Evolutionary conservation across 441 rosid genomes (phyloP).

Genomic region (Gossypium davidsonii): DNA sequence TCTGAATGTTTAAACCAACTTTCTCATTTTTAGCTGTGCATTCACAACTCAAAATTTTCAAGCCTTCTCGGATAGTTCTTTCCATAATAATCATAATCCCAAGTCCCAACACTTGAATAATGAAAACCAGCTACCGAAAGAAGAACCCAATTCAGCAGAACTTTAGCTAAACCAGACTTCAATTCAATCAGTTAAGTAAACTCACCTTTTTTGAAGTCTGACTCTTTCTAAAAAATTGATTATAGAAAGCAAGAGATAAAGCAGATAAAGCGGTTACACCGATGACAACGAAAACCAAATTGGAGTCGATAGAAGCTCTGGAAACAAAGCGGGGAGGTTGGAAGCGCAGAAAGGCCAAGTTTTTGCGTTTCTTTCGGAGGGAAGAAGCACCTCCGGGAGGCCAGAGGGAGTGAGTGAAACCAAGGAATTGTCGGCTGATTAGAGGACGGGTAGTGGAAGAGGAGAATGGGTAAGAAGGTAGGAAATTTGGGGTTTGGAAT

Average conservation of each 20-base stretch:
- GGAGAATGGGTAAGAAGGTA: constrained; percentile 28
- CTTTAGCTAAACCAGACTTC: not conserved
- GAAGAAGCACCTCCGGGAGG: constrained; percentile 35
- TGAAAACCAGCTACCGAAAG: not conserved
- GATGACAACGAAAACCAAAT: constrained; percentile 40
- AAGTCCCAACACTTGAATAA: not conserved
- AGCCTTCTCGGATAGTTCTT: not conserved
- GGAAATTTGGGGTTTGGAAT: constrained; percentile 32
- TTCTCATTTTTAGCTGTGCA: not conserved
- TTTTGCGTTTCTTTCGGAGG: constrained; percentile 25
- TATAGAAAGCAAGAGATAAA: constrained; percentile 43
- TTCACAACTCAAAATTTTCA: not conserved
- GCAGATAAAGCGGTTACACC: constrained; percentile 63
- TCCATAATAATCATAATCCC: not conserved
- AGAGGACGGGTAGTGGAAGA: constrained; percentile 28
- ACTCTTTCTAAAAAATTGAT: constrained; percentile 23
- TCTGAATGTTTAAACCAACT: not conserved
- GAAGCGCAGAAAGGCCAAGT: constrained; percentile 16
- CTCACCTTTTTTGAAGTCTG: constrained; percentile 25
- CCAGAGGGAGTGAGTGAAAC: constrained; percentile 37
- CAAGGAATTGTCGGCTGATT: constrained; percentile 44
- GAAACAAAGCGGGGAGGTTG: constrained; percentile 33
- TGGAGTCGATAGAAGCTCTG: constrained; percentile 45
- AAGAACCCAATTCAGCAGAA: not conserved
- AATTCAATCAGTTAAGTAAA: constrained; percentile 13